Conservation (phyloP, 2,329 filamentous ascomycete genomes). For the Apiospora phragmitis region DNA sequence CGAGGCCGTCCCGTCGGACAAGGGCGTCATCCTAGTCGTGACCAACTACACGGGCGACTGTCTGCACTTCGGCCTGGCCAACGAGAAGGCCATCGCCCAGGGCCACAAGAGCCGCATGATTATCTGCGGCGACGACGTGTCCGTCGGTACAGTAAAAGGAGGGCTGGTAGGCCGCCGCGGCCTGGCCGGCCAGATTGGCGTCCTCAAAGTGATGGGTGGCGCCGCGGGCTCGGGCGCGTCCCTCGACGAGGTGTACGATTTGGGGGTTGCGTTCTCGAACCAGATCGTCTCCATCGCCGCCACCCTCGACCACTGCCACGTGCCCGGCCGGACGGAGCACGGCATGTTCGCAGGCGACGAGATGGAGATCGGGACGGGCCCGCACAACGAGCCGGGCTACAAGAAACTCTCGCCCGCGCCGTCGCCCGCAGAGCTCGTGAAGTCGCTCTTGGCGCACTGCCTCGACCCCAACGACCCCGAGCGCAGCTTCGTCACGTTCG, state of each 20-base stretch:
- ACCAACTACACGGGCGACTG: conserved; percentile 68
- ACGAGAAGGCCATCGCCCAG: conserved; percentile 55
- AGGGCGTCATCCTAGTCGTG: conserved; percentile 60
- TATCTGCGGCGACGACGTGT: conserved; percentile 66
- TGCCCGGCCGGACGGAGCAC: conserved; percentile 52
- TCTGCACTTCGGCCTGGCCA: conserved; percentile 61
- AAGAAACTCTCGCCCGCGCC: conserved; percentile 55
- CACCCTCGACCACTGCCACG: conserved; percentile 62
- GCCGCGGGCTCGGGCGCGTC: conserved; percentile 47
- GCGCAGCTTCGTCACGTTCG: conserved; percentile 51
- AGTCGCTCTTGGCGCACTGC: conserved; percentile 59
- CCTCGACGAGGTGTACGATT: conserved; percentile 50
- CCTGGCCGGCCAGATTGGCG: conserved; percentile 60
- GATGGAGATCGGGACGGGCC: conserved; percentile 65
- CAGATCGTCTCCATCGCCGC: conserved; percentile 59
- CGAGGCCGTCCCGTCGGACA: conserved; percentile 52
- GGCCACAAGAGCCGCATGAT: conserved; percentile 58
- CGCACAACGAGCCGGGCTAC: conserved; percentile 67
- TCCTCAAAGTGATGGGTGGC: conserved; percentile 58
- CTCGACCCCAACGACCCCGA: conserved; percentile 57
- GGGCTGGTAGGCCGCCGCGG: conserved; percentile 62
- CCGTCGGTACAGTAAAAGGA: conserved; percentile 57
- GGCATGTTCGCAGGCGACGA: conserved; percentile 50
- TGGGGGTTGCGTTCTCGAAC: conserved; percentile 49
- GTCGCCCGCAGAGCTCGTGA: conserved; percentile 49